Evolutionary conservation across 371 early-diverging fungal species (phyloP), one percentile per base, ranked within the genome.

Genomic region (Apophysomyces variabilis): DNA sequence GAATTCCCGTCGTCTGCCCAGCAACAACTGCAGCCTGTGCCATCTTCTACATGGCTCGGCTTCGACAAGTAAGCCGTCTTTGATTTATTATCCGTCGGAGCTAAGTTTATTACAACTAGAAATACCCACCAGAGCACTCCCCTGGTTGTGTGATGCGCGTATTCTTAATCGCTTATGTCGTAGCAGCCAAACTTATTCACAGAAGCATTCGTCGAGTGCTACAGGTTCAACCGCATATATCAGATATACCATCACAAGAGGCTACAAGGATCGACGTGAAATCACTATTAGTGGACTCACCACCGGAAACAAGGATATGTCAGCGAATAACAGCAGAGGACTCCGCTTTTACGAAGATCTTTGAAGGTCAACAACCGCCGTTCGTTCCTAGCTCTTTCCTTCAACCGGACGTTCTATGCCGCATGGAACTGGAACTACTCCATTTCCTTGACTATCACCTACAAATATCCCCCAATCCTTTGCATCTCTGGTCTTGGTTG

Each of bases 401-500:
- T 21, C 54, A 50, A 11, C 54, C 54, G 32, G 54, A 50, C 21
- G 21, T 21, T 18, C 11, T 44, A 35, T 54, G 41, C 14, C 47
- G 60, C 18, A 66, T 66, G 66, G 66, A 66, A 60, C 50, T 60
- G 7, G 66, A 66, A 43, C 41, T 66, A 6, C 56, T 66, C 32
- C 66, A 66, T 46, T 60, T 66, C 18, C 47, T 66, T 13, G 60
- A 66, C 35, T 66, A 66, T 35, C 59, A 66, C 16, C 47, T 66
- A 21, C 54, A 50, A 21, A 50, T 50, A 5, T 50, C 54, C 54
- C 54, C 54, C 21, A 50, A 50, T 21, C 54, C 54, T 21, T 11
- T 50, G 21, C 54, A 50, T 21, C 54, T 50, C 21, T 50, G 54
- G 54, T 50, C 54, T 9, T 50, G 54, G 54, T 21, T 50, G n/a